Evolutionary conservation across 2,329 filamentous ascomycete genomes (phyloP).

Genomic region (Fusarium proliferatum): DNA sequence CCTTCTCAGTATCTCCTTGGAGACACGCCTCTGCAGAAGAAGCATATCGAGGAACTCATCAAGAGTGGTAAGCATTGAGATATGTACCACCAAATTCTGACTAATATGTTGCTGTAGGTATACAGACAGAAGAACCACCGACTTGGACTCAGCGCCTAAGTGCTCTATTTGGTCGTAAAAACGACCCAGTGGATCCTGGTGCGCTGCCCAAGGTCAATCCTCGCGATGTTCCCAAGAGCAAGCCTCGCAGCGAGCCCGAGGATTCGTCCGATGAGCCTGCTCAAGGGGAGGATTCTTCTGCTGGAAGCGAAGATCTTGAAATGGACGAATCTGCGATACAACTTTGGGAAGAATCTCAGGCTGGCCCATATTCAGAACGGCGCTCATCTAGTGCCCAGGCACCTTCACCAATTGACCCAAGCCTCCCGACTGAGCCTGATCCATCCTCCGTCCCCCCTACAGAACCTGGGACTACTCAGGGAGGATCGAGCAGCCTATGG

Average conservation of each 20-base stretch:
- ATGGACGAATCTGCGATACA: conserved; percentile 7
- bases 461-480: not conserved
- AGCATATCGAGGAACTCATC: conserved; percentile 37
- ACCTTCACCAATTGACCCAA: conserved; percentile 6
- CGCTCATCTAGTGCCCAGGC: not conserved
- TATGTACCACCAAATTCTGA: not conserved
- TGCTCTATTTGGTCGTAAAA: conserved; percentile 6
- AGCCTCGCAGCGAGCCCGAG: not conserved
- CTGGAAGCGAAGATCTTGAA: not conserved
- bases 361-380: not conserved
- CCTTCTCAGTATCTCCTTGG: conserved; percentile 45
- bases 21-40: conserved; percentile 46
- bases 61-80: conserved; percentile 32
- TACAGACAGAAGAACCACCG: conserved; percentile 14
- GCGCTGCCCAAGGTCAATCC: conserved; percentile 35
- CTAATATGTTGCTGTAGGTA: conserved; percentile 17
- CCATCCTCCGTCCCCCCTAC: not conserved
- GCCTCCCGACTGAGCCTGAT: not conserved
- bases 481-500: not conserved
- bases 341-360: not conserved
- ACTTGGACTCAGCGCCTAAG: conserved; percentile 25
- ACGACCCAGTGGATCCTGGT: conserved; percentile 14
- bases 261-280: not conserved
- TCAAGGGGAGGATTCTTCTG: not conserved
- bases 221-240: conserved; percentile 34